Base-by-base conservation (phyloP, 768 basidiomycete species). In the Lactarius akahatsu region DNA sequence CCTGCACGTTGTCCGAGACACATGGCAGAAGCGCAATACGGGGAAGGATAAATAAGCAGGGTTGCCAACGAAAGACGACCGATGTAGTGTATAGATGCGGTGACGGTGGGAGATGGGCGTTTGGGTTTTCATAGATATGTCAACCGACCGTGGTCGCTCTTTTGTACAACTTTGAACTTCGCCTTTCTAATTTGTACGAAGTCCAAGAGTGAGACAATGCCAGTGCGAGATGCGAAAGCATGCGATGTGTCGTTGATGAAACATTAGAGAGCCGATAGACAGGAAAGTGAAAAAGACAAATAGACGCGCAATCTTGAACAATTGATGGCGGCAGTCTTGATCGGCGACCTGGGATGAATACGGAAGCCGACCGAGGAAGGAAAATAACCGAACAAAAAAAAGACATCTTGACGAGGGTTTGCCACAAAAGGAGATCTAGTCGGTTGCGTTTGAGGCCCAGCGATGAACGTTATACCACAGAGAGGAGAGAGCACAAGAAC, bases 311-410 rank as follows among this genome's bases (percentile, higher is more conserved):
- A 61, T 69, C 70, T 69, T 54, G 55, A 59, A 58, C 67, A 67
- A 23, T 11, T 57, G 63, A 64, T 63, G 40, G 71, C 70, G 70
- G 71, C 65, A 62, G 69, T 54, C 62, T 61, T 63, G 66, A 36
- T 71, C 73, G 76, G 73, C 78, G 72, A 75, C 75, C 80, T 80
- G 77, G 78, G 76, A 82, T 80, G 78, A 81, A 81, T 82, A 78
- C 77, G 77, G 76, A 74, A 70, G 76, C 73, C 72, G 71, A 73
- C 68, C 63, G 70, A 70, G 34, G 60, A 57, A 65, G 43, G 38
- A 58, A 61, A 26, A 61, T 52, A 54, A 69, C 36, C 3, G 63
- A 73, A 63, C 30, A 59, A 26, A 41, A 32, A 47, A 45, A 73
- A 58, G 75, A 76, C 72, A 58, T 28, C 69, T 70, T 73, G 61